These are phyloP conservation scores for Starmerella potacharoeniae DNA, from an alignment of 805 yeast genomes.

Conservation along the genomic window DNA sequence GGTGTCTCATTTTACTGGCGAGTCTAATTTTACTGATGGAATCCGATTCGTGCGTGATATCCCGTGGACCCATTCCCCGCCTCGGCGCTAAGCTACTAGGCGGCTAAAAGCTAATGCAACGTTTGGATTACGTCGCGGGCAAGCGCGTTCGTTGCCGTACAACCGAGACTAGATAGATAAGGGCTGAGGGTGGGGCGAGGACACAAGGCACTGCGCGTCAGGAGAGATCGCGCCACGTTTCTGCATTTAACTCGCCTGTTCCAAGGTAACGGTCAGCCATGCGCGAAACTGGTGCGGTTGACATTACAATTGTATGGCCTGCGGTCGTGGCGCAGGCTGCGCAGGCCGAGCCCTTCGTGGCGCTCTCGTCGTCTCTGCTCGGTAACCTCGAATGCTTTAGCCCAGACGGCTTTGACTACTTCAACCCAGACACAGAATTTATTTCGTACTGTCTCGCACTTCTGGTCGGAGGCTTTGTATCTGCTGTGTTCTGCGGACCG, in stretches of 20 bases:
- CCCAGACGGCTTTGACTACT: slow-evolving; percentile 11
- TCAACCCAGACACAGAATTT: slow-evolving; percentile 21
- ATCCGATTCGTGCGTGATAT: too few species aligned
- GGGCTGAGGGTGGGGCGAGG: neutral
- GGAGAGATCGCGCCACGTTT: too few species aligned
- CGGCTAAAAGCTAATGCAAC: too few species aligned
- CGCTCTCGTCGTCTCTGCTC: slow-evolving; percentile 2
- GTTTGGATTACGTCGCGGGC: too few species aligned
- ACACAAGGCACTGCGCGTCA: too few species aligned
- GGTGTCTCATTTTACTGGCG: too few species aligned
- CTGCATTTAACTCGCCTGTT: too few species aligned
- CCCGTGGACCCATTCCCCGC: too few species aligned
- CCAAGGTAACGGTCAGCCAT: neutral
- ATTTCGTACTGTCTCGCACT: slow-evolving; percentile 18
- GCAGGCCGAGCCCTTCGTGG: slow-evolving; percentile 5
- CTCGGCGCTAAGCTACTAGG: too few species aligned
- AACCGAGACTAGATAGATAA: neutral
- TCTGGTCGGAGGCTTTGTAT: slow-evolving; percentile 11
- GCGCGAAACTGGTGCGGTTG: neutral
- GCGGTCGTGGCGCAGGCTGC: neutral
- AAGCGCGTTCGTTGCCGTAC: too few species aligned
- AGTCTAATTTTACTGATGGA: too few species aligned
- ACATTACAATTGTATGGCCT: neutral
- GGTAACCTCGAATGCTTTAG: slow-evolving; percentile 8
- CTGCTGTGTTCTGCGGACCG: slow-evolving; percentile 14